Base-by-base conservation (phyloP, 2,329 filamentous ascomycete species). In the Herpotrichia juniperi region DNA sequence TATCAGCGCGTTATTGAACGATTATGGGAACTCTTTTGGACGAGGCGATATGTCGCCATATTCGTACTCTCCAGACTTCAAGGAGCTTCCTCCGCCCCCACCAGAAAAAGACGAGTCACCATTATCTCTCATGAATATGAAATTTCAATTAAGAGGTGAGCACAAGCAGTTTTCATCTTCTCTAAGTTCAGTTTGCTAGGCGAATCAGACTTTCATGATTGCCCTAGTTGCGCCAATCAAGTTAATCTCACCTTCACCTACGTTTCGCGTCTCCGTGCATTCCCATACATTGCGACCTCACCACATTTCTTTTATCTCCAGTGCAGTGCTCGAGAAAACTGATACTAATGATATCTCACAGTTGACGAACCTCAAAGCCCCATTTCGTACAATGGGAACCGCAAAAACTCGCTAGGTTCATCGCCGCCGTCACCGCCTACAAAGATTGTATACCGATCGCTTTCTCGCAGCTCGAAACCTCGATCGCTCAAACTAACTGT, bases 1-100 rank as follows among this genome's bases (percentile, higher is more conserved):
- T 24, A 62, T 75, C 57, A 74, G 70, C 64, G 66, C 68, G 48
- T 58, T 75, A 35, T 57, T 75, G 37, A 70, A 69, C 52, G 71
- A 68, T n/a, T 75, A 75, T 57, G 68, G 66, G 19, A 69, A 56
- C 42, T 66, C 63, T 3, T 71, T 71, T 46, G 60, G 53, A n/a
- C 57, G 50, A 19, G 60, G 53, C 46, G 59, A 64, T 31, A 54
- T 53, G 22, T 67, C 62, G 28, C 55, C 63, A 10, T 68, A 61
- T 35, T 32, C 46, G 8, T 53, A 55, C 46, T 67, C 67, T 24
- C 57, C 62, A n/a, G 48, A 63, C 12, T 48, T 64, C 25, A 71
- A 71, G 28, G 68, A 72, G 16, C 66, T 72, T 31, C 68, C 63
- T 10, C 60, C 64, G 11, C 69, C 67, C 26, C 65, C 68, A 21